These are phyloP conservation scores for Comarum palustre DNA, from an alignment of 306 rosid species.

Conservation along the genomic window DNA sequence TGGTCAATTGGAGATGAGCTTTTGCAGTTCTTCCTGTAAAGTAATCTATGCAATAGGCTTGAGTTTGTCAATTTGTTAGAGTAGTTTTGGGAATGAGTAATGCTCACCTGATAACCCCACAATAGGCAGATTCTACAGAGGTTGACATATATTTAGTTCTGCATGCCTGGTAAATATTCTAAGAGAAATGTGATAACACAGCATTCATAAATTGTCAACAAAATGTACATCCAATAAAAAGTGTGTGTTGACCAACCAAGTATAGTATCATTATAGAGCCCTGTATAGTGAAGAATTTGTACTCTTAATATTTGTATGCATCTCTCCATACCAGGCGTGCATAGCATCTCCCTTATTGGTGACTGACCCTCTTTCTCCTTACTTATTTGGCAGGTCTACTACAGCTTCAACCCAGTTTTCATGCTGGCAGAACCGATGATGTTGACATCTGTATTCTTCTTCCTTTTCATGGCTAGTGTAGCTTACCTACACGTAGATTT, in stretches of 20 bases:
- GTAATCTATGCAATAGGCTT: not conserved
- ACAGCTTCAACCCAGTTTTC: constrained; percentile 76
- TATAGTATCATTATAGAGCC: not conserved
- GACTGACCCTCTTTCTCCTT: constrained; percentile 17
- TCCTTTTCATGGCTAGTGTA: constrained; percentile 60
- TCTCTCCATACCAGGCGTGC: not conserved
- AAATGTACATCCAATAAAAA: not conserved
- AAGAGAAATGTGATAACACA: too few relatives aligned
- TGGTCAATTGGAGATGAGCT: not conserved
- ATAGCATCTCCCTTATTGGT: not conserved
- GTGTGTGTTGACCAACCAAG: not conserved
- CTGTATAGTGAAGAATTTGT: not conserved
- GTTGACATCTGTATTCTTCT: constrained; percentile 74
- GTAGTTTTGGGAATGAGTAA: constrained; percentile 1
- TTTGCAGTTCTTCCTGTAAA: constrained; percentile 17
- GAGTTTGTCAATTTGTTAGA: constrained; percentile 2
- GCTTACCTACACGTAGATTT: constrained; percentile 81
- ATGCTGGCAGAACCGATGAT: constrained; percentile 96
- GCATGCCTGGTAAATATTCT: constrained; percentile 2
- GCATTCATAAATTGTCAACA: too few relatives aligned
- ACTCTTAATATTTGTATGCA: not conserved
- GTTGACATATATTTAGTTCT: not conserved
- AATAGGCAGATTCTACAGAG: not conserved
- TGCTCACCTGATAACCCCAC: not conserved
- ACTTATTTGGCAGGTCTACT: constrained; percentile 61